phyloP scores from a whole-genome alignment of 148 eudicot species.

The Vaccinium macrocarpon region DNA sequence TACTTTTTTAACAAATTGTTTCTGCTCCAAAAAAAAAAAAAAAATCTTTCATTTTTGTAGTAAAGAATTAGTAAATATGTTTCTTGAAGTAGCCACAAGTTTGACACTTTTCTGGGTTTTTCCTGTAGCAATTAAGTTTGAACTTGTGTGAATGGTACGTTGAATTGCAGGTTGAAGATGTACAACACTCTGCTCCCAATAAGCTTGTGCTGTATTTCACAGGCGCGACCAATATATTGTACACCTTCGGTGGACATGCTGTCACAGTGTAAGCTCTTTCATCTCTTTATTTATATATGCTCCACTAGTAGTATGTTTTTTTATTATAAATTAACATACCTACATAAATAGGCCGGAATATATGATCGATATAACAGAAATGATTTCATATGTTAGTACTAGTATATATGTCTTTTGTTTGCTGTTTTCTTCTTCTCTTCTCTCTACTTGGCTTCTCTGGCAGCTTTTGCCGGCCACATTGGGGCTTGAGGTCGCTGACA shows the following conservation, averaged over 20 bases:
- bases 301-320: too few species aligned
- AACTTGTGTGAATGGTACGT: neutral
- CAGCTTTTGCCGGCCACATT: slow-evolving; percentile 38
- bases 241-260: slow-evolving; percentile 93
- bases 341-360: too few species aligned
- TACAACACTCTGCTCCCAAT: slow-evolving; percentile 57
- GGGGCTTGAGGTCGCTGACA: slow-evolving; percentile 22
- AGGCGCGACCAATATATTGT: slow-evolving; percentile 82
- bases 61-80: too few species aligned
- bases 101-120: neutral
- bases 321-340: too few species aligned
- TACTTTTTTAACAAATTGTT: too few species aligned
- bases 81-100: neutral
- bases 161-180: slow-evolving; percentile 47
- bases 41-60: too few species aligned
- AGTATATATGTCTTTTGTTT: neutral
- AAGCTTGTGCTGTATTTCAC: slow-evolving; percentile 78
- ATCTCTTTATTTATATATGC: neutral
- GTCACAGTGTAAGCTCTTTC: slow-evolving; percentile 76
- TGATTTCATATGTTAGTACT: neutral
- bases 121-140: neutral
- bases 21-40: too few species aligned
- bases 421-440: slow-evolving; percentile 4
- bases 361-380: too few species aligned
- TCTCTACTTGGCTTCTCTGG: slow-evolving; percentile 34